These are phyloP conservation scores for Thermomucor indicae-seudaticae DNA, from an alignment of 371 early-diverging fungal genomes.

Conservation along the genomic window DNA sequence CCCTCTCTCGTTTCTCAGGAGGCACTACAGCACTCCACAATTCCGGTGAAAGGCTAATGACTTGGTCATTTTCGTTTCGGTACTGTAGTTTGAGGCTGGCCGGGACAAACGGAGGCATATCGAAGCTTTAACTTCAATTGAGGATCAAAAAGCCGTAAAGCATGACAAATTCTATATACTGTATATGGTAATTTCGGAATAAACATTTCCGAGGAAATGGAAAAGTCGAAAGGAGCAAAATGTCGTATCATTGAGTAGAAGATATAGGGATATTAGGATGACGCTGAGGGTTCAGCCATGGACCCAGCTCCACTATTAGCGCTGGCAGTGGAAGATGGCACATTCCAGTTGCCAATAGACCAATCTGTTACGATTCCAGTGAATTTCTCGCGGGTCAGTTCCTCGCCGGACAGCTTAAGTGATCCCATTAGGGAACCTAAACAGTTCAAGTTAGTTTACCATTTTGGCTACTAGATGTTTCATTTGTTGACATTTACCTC, in stretches of 20 bases:
- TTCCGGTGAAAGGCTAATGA: conserved; percentile 8
- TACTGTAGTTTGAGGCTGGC: conserved; percentile 10
- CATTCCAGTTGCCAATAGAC: conserved; percentile 46
- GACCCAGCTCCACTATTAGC: no score
- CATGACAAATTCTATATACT: no score
- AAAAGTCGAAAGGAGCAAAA: no score
- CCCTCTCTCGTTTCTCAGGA: background rate
- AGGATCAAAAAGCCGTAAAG: no score
- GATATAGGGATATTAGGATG: no score
- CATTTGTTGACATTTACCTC: conserved; percentile 43
- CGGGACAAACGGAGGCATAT: conserved; percentile 8
- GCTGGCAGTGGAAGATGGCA: background rate
- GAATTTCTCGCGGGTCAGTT: conserved; percentile 60
- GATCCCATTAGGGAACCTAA: conserved; percentile 70
- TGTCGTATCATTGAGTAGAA: background rate
- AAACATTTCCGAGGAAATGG: no score
- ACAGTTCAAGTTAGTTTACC: background rate
- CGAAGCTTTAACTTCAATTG: no score
- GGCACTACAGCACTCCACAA: conserved; percentile 11
- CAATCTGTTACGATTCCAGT: conserved; percentile 64
- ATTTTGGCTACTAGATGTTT: background rate
- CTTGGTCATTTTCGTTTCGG: conserved; percentile 7
- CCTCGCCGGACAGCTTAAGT: conserved; percentile 64
- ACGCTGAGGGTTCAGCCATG: no score
- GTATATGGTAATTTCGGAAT: no score